Conservation (phyloP, 2,329 filamentous ascomycete genomes). For the Diaporthe vexans region DNA sequence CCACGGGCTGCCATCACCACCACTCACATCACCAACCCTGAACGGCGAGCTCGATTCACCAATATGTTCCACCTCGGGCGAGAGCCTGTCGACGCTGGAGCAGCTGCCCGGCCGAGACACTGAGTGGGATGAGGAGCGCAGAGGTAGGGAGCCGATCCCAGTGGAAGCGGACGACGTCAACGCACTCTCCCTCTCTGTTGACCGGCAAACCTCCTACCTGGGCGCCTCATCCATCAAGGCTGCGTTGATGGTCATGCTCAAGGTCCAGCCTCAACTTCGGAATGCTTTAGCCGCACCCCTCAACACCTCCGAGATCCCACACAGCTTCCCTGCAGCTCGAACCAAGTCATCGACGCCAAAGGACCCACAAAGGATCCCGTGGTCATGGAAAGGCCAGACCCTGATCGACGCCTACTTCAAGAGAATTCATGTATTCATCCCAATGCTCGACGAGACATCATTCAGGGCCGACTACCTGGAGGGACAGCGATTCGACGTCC, state of each 20-base stretch:
- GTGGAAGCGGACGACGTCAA: constrained; percentile 79
- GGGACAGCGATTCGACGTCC: constrained; percentile 73
- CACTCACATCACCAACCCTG: constrained; percentile 60
- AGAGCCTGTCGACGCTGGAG: constrained; percentile 69
- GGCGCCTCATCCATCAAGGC: constrained; percentile 83
- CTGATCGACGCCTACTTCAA: constrained; percentile 84
- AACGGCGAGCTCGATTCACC: constrained; percentile 65
- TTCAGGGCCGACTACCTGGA: constrained; percentile 77
- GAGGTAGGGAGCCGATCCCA: constrained; percentile 68
- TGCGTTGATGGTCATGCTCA: constrained; percentile 78
- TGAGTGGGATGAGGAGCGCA: constrained; percentile 76
- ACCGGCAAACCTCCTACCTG: constrained; percentile 75
- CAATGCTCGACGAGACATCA: constrained; percentile 79
- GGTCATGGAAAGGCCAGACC: constrained; percentile 76
- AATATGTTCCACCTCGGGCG: constrained; percentile 63
- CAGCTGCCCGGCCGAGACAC: constrained; percentile 76
- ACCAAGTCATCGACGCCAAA: constrained; percentile 60
- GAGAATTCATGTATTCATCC: constrained; percentile 78
- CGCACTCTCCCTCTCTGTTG: constrained; percentile 72
- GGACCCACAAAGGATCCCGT: constrained; percentile 65
- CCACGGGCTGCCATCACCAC: constrained; percentile 65
- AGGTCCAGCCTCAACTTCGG: constrained; percentile 64
- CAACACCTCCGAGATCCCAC: constrained; percentile 61
- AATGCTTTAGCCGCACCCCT: constrained; percentile 62
- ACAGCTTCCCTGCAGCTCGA: constrained; percentile 60